These are phyloP conservation scores for Ganoderma lucidum DNA, from an alignment of 1,284 basidiomycete species.

Conservation along the genomic window DNA sequence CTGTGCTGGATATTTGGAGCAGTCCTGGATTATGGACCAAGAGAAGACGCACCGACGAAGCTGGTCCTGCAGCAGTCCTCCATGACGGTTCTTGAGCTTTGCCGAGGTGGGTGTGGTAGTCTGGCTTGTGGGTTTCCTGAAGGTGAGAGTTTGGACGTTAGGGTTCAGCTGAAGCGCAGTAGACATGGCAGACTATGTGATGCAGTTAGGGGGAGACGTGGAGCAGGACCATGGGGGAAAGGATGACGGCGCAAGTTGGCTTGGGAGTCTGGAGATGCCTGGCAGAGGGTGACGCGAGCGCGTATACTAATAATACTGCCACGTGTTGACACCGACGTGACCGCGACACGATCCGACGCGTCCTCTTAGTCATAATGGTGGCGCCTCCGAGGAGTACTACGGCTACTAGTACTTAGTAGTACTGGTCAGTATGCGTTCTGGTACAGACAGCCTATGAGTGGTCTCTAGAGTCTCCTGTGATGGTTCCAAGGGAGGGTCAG, in stretches of 20 bases:
- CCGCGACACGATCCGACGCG: slow-evolving; percentile 24
- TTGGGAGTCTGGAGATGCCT: neutral
- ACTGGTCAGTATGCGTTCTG: no score
- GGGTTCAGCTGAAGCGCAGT: slow-evolving; percentile 31
- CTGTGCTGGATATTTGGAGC: slow-evolving; percentile 44
- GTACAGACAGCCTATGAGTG: neutral
- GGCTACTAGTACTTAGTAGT: neutral
- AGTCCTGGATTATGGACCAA: no score
- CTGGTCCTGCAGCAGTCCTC: slow-evolving; percentile 79
- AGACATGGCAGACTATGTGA: slow-evolving; percentile 31
- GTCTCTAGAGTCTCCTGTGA: neutral
- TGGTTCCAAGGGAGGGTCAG: neutral
- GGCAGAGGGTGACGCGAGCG: neutral
- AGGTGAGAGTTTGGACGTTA: slow-evolving; percentile 59
- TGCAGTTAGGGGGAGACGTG: neutral
- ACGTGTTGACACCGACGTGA: slow-evolving; percentile 25
- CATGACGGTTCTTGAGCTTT: slow-evolving; percentile 53
- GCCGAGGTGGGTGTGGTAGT: slow-evolving; percentile 38
- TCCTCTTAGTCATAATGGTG: neutral
- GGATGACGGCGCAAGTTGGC: slow-evolving; percentile 8
- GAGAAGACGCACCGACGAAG: slow-evolving; percentile 61
- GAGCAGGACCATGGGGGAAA: slow-evolving; percentile 13
- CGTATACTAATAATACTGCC: slow-evolving; percentile 3
- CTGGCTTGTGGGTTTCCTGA: slow-evolving; percentile 55
- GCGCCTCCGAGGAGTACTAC: no score